These are phyloP conservation scores for Diaporthe helianthi DNA, from an alignment of 2,329 filamentous ascomycete genomes.

Conservation along the genomic window DNA sequence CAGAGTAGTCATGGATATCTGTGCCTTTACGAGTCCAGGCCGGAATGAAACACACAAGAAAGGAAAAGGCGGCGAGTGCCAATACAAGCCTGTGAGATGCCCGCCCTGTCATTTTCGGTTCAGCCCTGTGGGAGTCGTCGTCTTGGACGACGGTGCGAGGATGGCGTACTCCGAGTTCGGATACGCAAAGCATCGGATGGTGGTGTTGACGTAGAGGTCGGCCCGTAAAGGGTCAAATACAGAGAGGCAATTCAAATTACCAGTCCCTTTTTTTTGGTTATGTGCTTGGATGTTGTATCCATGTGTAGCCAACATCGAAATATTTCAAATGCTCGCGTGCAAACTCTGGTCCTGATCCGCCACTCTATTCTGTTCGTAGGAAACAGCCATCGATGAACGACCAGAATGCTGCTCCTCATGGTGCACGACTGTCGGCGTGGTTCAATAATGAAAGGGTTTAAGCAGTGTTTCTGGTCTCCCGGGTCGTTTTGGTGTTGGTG, in stretches of 20 bases:
- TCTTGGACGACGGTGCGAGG: conserved; percentile 4
- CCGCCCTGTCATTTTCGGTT: conserved; percentile 7
- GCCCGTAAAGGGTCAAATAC: conserved; percentile 15
- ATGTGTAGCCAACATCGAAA: neutral
- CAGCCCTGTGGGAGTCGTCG: neutral
- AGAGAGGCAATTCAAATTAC: conserved; percentile 17
- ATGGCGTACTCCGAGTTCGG: conserved; percentile 5
- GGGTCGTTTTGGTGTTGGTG: conserved; percentile 14
- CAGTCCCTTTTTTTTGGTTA: neutral
- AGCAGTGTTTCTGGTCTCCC: neutral
- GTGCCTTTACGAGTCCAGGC: conserved; percentile 43
- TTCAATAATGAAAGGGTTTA: neutral
- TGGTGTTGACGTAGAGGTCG: conserved; percentile 10
- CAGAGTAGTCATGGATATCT: conserved; percentile 47
- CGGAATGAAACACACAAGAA: conserved; percentile 40
- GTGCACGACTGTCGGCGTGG: neutral
- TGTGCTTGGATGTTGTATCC: neutral
- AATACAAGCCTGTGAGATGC: conserved; percentile 34
- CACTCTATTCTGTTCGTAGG: neutral
- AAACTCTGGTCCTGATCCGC: neutral
- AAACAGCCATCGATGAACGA: neutral
- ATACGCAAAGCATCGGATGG: conserved; percentile 20
- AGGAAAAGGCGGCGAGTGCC: conserved; percentile 27
- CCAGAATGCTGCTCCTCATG: neutral
- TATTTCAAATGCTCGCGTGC: neutral